Evolutionary conservation across 2,329 filamentous ascomycete species (phyloP).

Genomic region (Hymenoscyphus salicellus): DNA sequence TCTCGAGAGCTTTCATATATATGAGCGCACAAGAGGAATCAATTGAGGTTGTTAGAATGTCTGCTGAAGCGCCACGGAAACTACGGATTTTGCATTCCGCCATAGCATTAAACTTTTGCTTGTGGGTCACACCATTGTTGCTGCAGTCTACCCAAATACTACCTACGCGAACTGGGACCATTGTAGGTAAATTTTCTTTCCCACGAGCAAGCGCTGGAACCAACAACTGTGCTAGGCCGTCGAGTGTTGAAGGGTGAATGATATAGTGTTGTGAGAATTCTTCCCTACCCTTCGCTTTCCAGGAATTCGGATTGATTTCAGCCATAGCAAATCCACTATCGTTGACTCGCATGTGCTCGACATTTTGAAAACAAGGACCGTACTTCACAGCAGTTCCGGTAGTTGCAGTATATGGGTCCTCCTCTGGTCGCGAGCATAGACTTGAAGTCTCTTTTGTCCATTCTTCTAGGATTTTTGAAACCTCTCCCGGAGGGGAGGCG

Average conservation of each 20-base stretch:
- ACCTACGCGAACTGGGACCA: conserved; percentile 1
- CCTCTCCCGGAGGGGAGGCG: no score
- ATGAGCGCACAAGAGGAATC: not conserved
- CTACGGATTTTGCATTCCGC: not conserved
- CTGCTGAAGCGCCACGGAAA: not conserved
- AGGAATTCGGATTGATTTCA: not conserved
- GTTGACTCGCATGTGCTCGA: not conserved
- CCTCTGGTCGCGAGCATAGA: no score
- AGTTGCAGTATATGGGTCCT: not conserved
- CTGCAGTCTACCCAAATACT: conserved; percentile 5
- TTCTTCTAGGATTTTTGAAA: no score
- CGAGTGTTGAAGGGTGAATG: conserved; percentile 46
- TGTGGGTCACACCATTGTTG: not conserved
- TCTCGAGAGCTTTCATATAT: not conserved
- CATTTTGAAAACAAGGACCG: conserved; percentile 14
- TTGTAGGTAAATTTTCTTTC: not conserved
- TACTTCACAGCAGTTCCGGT: conserved; percentile 31
- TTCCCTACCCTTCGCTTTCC: conserved; percentile 3
- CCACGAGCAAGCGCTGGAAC: not conserved
- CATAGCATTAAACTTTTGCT: not conserved
- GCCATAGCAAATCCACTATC: not conserved
- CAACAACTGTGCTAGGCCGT: conserved; percentile 40
- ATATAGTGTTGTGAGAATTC: no score
- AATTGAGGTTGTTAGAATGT: not conserved
- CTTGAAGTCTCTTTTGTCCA: no score